Base-by-base conservation (phyloP, 345 rosid genomes). In the Brassica juncea region DNA sequence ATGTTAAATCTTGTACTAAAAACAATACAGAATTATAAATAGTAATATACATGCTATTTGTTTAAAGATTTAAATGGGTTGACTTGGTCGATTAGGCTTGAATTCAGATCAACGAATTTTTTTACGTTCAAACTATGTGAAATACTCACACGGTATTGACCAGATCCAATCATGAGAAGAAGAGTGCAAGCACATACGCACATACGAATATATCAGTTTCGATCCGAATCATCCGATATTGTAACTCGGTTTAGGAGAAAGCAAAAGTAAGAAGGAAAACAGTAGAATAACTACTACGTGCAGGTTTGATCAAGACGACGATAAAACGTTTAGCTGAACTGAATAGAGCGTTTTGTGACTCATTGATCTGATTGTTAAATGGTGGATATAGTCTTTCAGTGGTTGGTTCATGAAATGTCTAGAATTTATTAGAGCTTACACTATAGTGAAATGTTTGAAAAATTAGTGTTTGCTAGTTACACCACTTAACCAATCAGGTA, bases 31-130 rank as follows among this genome's bases (percentile, higher is more conserved):
- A 55, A 14, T 14, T 49, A 49, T 12, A 44, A 37, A 42, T 11
- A 11, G 6, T 44, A 6, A 16, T 55, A 58, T 21, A 21, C 8
- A 23, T 58, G 30, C 25, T 7, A n/a, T 62, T 4, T 52, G 65
- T 65, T 3, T 19, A 72, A 27, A 66, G 76, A 63, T 16, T 10
- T 11, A 66, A 4, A 66, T 74, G 23, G 35, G 5, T 55, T 66
- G 72, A 75, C 28, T 35, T 16, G 66, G 42, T 75, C 58, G 16
- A 75, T 3, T 66, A 4, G 34, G 5, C 65, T 66, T 61, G 66
- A 9, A 63, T 73, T 62, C 23, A 25, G 4, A 47, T 63, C 16
- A 28, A 27, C 5, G 1, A 23, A 23, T 23, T 12, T 59, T 59
- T 59, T 58, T 25, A 59, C 32, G 32, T 25, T 58, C 5, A 57